Conservation (phyloP, 768 basidiomycete species). For the Podaxis pistillaris region DNA sequence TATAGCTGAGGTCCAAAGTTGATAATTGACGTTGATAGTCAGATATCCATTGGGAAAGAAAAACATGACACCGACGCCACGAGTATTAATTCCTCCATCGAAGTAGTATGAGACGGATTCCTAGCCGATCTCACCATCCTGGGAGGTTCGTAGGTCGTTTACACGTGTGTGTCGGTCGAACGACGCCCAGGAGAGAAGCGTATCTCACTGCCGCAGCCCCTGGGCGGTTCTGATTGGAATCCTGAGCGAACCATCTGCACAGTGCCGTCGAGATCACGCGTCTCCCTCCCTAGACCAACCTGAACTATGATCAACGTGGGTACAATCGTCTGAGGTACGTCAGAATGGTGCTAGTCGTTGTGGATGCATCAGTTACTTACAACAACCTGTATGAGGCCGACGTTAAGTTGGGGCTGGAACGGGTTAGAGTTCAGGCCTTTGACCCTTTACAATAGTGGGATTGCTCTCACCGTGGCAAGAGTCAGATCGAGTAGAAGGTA, state of each 20-base stretch:
- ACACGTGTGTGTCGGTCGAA: background rate
- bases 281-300: constrained; percentile 3
- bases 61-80: background rate
- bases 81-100: background rate
- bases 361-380: background rate
- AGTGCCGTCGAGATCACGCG: background rate
- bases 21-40: background rate
- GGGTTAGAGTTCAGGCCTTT: background rate
- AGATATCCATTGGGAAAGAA: background rate
- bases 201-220: background rate
- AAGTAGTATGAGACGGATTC: background rate
- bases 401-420: background rate
- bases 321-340: background rate
- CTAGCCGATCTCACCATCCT: background rate
- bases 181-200: background rate
- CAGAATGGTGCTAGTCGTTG: background rate
- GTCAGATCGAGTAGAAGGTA: constrained; percentile 1
- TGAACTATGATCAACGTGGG: constrained; percentile 6
- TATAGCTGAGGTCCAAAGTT: background rate
- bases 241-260: background rate
- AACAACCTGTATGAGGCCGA: constrained; percentile 5
- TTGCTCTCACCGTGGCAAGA: background rate
- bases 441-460: background rate
- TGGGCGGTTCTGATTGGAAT: background rate
- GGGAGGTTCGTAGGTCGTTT: background rate